Conservation (phyloP, 78 protist species). For the Cavenderia fasciculata region DNA sequence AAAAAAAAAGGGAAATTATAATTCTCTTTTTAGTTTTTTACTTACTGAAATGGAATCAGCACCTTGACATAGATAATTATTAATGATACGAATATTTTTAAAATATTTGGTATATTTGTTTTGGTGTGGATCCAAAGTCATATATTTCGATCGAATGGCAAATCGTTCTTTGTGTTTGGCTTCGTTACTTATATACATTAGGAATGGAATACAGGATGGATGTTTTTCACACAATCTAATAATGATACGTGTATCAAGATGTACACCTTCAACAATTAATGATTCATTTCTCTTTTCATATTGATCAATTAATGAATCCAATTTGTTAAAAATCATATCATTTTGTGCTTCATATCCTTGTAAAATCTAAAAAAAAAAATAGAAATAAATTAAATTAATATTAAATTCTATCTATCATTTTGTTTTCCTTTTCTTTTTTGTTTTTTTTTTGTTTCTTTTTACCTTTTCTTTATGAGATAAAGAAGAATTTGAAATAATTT, state of each 20-base stretch:
- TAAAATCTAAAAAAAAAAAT: constrained; percentile 34
- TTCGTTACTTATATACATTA: constrained; percentile 82
- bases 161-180: constrained; percentile 73
- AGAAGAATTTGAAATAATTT: constrained; percentile 61
- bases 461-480: constrained; percentile 65
- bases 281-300: constrained; percentile 76
- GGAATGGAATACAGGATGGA: constrained; percentile 83
- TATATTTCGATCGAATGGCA: constrained; percentile 77
- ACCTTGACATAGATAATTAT: constrained; percentile 69
- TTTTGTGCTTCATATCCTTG: constrained; percentile 81
- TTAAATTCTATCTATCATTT: neutral
- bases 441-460: no score
- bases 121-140: constrained; percentile 74
- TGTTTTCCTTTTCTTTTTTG: no score
- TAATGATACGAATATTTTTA: constrained; percentile 58
- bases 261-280: constrained; percentile 70
- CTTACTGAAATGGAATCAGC: constrained; percentile 54
- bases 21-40: neutral
- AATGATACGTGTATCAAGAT: constrained; percentile 53
- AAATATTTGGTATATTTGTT: constrained; percentile 72
- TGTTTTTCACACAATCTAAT: constrained; percentile 62
- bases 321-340: constrained; percentile 67
- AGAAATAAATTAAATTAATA: neutral
- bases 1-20: neutral
- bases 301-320: constrained; percentile 56